A percentile compares a stretch with the other conserved stretches of the same genome.
Conservation (phyloP, 495 filamentous ascomycete genomes). For the Durotheca rogersii region DNA sequence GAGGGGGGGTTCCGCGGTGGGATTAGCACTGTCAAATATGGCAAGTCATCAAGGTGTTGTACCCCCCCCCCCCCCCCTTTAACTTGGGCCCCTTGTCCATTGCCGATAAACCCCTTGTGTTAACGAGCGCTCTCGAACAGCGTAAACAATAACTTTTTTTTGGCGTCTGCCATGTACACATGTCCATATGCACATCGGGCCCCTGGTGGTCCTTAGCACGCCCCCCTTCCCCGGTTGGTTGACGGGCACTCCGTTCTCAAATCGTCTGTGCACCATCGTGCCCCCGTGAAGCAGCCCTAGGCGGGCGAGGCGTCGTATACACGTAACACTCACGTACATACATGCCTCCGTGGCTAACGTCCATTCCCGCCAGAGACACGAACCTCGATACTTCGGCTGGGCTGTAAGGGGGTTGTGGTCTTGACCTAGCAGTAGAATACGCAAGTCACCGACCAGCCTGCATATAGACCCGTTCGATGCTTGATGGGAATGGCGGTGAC, state of each 20-base stretch:
- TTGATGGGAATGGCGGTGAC: conserved; percentile 28
- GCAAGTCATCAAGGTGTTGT: conserved; percentile 14
- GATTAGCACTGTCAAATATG: conserved; percentile 20
- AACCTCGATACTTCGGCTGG: conserved; percentile 8
- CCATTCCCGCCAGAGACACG: too few species aligned
- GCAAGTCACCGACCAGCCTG: conserved; percentile 2
- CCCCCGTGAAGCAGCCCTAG: conserved; percentile 1
- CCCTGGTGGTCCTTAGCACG: conserved; percentile 5
- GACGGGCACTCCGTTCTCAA: conserved; percentile 3
- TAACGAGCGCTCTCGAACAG: conserved; percentile 9
- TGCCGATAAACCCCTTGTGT: conserved; percentile 19
- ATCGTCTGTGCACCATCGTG: conserved; percentile 14
- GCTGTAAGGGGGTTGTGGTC: conserved; percentile 5
- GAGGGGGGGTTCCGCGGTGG: conserved; percentile 3
- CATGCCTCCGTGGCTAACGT: too few species aligned
- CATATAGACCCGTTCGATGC: conserved; percentile 6
- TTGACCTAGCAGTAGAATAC: conserved; percentile 4
- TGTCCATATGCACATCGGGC: conserved; percentile 11
- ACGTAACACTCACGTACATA: too few species aligned
- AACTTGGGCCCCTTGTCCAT: conserved; percentile 16
- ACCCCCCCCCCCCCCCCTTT: conserved; percentile 10
- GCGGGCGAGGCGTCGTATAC: conserved; percentile 17
- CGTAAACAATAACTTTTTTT: neutral
- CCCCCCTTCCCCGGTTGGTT: neutral
- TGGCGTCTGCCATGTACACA: neutral